Percentiles rank a stretch among this genome's conserved stretches.
These are phyloP conservation scores for Lepraria neglecta DNA, from an alignment of 495 filamentous ascomycete genomes.

Conservation along the genomic window DNA sequence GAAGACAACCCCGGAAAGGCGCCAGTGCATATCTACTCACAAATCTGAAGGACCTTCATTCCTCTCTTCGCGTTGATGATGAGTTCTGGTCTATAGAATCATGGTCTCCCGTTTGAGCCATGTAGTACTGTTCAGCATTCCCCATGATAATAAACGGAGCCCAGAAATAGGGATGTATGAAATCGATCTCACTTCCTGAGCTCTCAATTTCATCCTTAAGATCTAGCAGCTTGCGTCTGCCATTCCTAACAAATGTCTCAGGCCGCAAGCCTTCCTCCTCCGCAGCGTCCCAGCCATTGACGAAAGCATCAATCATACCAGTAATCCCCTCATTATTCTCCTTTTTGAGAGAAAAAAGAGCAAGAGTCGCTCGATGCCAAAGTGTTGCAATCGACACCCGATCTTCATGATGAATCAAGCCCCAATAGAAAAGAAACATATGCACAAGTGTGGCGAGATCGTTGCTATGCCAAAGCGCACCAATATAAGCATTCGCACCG, in stretches of 20 bases:
- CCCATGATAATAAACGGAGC: not conserved
- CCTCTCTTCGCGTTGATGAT: too few relatives aligned
- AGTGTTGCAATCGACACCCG: not conserved
- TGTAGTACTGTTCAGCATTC: not conserved
- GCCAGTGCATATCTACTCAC: too few relatives aligned
- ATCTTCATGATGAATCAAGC: not conserved
- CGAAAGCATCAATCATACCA: not conserved
- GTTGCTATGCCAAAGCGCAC: not conserved
- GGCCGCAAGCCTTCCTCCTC: not conserved
- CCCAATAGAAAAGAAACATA: not conserved
- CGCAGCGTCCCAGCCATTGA: not conserved
- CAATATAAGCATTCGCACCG: not conserved
- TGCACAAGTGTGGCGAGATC: not conserved
- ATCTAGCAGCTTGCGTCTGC: not conserved
- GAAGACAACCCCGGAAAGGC: too few relatives aligned
- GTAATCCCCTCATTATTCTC: not conserved
- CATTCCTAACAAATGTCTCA: not conserved
- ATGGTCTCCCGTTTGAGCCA: too few relatives aligned
- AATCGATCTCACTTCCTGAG: not conserved
- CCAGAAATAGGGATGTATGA: not conserved
- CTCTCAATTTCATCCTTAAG: not conserved
- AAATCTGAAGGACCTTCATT: too few relatives aligned
- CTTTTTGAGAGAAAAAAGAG: not conserved
- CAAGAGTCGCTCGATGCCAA: not conserved
- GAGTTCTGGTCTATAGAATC: too few relatives aligned